phyloP scores from a whole-genome alignment of 2,329 filamentous ascomycete genomes.

The Fusarium continuum region DNA sequence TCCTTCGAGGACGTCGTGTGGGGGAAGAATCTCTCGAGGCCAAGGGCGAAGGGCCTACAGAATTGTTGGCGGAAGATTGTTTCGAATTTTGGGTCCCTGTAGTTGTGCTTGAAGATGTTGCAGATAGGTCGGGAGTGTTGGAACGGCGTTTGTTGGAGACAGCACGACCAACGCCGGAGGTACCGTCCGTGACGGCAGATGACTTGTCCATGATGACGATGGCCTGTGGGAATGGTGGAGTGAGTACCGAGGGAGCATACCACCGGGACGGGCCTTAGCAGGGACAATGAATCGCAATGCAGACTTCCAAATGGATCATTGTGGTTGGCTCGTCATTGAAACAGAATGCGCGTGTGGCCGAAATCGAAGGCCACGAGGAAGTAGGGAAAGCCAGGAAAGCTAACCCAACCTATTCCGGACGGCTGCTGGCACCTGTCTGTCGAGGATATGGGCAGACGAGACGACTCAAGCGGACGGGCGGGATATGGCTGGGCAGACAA shows the following conservation, averaged over 20 bases:
- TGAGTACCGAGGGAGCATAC: conserved; percentile 47
- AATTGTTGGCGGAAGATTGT: conserved; percentile 51
- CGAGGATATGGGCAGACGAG: conserved; percentile 33
- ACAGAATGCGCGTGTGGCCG: conserved; percentile 35
- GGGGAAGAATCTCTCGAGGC: conserved; percentile 60
- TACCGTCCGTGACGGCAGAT: conserved; percentile 42
- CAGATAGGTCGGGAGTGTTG: conserved; percentile 39
- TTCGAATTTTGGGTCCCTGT: conserved; percentile 47
- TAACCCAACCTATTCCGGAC: conserved; percentile 46
- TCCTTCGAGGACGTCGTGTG: conserved; percentile 51
- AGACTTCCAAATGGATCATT: conserved; percentile 47
- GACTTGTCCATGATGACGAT: conserved; percentile 50
- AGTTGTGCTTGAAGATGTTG: conserved; percentile 37
- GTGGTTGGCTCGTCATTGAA: conserved; percentile 49
- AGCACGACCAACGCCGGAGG: conserved; percentile 34
- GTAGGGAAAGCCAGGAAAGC: conserved; percentile 31
- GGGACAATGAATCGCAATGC: conserved; percentile 43
- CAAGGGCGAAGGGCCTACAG: conserved; percentile 49
- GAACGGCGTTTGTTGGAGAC: conserved; percentile 32
- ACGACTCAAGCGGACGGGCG: conserved; percentile 38
- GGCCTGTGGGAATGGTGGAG: conserved; percentile 40
- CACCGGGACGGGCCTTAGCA: conserved; percentile 46
- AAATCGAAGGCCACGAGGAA: conserved; percentile 31
- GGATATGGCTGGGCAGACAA: conserved; percentile 38
- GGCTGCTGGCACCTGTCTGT: conserved; percentile 38